A percentile compares a stretch with the other conserved stretches of the same genome.
These are phyloP conservation scores for Tetraselmis striata DNA, from an alignment of 139 green algal species.

Conservation along the genomic window DNA sequence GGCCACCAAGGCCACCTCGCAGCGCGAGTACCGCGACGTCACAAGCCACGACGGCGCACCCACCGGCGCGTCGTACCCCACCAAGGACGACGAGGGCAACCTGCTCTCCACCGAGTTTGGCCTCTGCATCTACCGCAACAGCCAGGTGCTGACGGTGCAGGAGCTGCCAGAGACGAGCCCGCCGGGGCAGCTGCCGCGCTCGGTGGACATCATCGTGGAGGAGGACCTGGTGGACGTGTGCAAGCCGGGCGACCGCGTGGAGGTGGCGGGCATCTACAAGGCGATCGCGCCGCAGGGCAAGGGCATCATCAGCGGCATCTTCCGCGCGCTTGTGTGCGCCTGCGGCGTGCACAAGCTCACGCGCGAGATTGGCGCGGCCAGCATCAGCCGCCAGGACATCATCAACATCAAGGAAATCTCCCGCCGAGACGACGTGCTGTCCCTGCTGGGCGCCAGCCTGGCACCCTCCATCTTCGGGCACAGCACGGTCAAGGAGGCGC, in stretches of 20 bases:
- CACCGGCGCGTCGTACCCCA: constrained; percentile 70
- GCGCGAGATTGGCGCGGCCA: neutral
- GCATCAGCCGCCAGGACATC: constrained; percentile 26
- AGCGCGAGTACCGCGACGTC: constrained; percentile 84
- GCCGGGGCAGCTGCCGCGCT: constrained; percentile 87
- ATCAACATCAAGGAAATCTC: constrained; percentile 35
- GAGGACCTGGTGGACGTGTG: constrained; percentile 73
- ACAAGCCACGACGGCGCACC: constrained; percentile 65
- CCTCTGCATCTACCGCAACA: constrained; percentile 86
- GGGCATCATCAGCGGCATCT: constrained; percentile 49
- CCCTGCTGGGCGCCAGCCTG: constrained; percentile 74
- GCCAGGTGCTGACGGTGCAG: constrained; percentile 76
- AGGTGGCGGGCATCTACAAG: constrained; percentile 89
- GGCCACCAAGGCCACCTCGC: constrained; percentile 56
- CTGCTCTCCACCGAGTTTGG: constrained; percentile 90
- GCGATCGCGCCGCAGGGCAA: constrained; percentile 49
- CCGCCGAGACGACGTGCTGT: constrained; percentile 50
- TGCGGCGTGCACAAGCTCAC: neutral
- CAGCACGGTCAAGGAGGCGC: constrained; percentile 82
- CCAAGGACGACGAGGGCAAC: constrained; percentile 74
- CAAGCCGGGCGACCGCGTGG: constrained; percentile 93
- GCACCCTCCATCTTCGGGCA: constrained; percentile 97
- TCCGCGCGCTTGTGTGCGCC: constrained; percentile 4
- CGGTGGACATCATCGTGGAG: constrained; percentile 45
- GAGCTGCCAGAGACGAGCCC: constrained; percentile 96